phyloP scores from a whole-genome alignment of 2,329 filamentous ascomycete genomes.

The Monascus ruber region DNA sequence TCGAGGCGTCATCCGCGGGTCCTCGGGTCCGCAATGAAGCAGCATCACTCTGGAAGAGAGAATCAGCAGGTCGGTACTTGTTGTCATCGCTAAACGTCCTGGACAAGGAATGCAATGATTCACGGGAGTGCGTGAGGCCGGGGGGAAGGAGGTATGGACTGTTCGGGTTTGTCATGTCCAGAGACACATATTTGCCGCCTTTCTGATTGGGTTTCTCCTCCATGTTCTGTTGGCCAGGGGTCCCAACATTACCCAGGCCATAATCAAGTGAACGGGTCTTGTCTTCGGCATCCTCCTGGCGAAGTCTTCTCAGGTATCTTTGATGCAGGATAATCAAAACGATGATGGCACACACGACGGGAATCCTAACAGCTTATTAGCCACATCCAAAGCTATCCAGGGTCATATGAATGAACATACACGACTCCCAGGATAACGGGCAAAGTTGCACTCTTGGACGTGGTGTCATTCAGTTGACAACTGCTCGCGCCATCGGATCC shows the following conservation, averaged over 20 bases:
- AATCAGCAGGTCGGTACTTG: slow-evolving; percentile 59
- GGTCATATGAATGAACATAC: slow-evolving; percentile 41
- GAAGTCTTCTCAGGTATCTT: slow-evolving; percentile 59
- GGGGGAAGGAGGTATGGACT: slow-evolving; percentile 71
- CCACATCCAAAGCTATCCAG: neutral
- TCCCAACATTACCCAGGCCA: slow-evolving; percentile 52
- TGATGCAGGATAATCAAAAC: slow-evolving; percentile 70
- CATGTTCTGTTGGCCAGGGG: slow-evolving; percentile 40
- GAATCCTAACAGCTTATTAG: slow-evolving; percentile 51
- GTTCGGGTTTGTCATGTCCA: slow-evolving; percentile 58
- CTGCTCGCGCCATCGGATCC: slow-evolving; percentile 3
- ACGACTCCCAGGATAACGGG: slow-evolving; percentile 58
- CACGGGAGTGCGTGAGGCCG: slow-evolving; percentile 62
- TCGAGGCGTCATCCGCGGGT: slow-evolving; percentile 38
- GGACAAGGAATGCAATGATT: slow-evolving; percentile 78
- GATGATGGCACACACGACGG: slow-evolving; percentile 54
- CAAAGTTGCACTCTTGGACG: slow-evolving; percentile 44
- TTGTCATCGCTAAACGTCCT: slow-evolving; percentile 66
- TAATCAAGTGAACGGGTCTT: slow-evolving; percentile 90
- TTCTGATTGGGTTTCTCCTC: slow-evolving; percentile 36
- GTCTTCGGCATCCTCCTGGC: slow-evolving; percentile 69
- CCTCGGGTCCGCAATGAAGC: slow-evolving; percentile 26
- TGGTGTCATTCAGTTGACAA: slow-evolving; percentile 29
- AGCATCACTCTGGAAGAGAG: slow-evolving; percentile 42
- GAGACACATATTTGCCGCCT: slow-evolving; percentile 42